Conservation (phyloP, 2,329 filamentous ascomycete genomes). For the Pyrenochaeta sp. region DNA sequence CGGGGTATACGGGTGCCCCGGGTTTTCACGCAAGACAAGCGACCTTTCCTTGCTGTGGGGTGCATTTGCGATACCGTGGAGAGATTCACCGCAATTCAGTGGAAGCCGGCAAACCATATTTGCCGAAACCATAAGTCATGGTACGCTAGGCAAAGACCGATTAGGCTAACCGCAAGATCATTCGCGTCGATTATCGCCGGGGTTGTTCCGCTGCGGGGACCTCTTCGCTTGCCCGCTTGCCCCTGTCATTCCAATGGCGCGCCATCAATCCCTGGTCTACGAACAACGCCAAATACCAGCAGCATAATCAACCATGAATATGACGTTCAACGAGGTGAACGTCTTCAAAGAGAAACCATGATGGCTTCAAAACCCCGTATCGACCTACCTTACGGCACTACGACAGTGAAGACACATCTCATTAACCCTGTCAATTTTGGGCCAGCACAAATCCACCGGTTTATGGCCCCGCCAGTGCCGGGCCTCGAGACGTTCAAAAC, state of each 20-base stretch:
- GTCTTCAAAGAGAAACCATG: neutral
- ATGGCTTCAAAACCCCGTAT: constrained; percentile 12
- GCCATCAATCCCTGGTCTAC: too few relatives aligned
- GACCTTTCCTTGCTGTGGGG: too few relatives aligned
- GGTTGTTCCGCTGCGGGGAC: neutral
- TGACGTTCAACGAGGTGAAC: neutral
- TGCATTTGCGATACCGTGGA: neutral
- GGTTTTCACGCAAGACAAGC: neutral
- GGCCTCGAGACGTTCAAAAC: constrained; percentile 28
- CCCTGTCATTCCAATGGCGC: too few relatives aligned
- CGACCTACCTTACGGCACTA: constrained; percentile 12
- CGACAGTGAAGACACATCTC: constrained; percentile 30
- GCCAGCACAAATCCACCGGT: constrained; percentile 40
- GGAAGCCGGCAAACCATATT: neutral
- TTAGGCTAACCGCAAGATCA: neutral
- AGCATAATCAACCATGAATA: too few relatives aligned
- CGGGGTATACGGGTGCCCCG: constrained; percentile 10
- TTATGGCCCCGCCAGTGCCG: constrained; percentile 29
- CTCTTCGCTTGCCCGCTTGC: too few relatives aligned
- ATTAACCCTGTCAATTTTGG: constrained; percentile 48
- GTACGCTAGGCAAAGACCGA: neutral
- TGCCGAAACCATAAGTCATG: neutral
- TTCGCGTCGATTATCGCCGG: neutral
- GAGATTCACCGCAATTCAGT: neutral
- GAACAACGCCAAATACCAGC: too few relatives aligned